These are phyloP conservation scores for Blastobotrys persicus DNA, from an alignment of 1,139 yeast species.

Conservation along the genomic window DNA sequence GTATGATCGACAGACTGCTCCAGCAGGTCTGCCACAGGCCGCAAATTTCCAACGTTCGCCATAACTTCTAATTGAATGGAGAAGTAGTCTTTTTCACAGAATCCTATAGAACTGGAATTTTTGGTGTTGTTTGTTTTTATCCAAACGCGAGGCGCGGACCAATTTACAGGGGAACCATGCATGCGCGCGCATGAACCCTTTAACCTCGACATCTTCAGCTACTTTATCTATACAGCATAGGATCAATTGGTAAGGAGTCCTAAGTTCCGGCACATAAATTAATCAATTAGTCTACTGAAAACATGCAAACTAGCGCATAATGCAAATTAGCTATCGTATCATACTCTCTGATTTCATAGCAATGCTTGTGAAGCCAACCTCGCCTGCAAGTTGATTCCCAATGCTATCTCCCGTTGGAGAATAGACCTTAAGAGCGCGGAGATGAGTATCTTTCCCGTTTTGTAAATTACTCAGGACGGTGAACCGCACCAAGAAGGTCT, in stretches of 20 bases:
- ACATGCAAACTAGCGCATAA: too few species aligned
- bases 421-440: slow-evolving; percentile 65
- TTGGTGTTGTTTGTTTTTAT: slow-evolving; percentile 6
- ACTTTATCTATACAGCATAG: too few species aligned
- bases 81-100: not conserved
- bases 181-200: not conserved
- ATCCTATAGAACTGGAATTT: slow-evolving; percentile 1
- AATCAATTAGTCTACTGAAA: too few species aligned
- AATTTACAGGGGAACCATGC: too few species aligned
- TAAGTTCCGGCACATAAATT: too few species aligned
- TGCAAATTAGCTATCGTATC: slow-evolving; percentile 2
- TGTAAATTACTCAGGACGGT: slow-evolving; percentile 82
- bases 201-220: too few species aligned
- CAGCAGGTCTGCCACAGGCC: slow-evolving; percentile 23
- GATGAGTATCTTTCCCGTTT: slow-evolving; percentile 93
- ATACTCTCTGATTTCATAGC: slow-evolving; percentile 6
- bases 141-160: not conserved
- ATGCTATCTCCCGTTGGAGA: slow-evolving; percentile 38
- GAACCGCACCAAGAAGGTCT: slow-evolving; percentile 70
- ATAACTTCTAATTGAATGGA: not conserved
- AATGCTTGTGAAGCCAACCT: slow-evolving; percentile 5
- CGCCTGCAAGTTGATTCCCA: slow-evolving; percentile 1
- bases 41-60: slow-evolving; percentile 10
- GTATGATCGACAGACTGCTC: slow-evolving; percentile 26
- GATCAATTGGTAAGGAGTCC: too few species aligned